phyloP scores from a whole-genome alignment of 257 asterid genomes.

The Phtheirospermum japonicum region DNA sequence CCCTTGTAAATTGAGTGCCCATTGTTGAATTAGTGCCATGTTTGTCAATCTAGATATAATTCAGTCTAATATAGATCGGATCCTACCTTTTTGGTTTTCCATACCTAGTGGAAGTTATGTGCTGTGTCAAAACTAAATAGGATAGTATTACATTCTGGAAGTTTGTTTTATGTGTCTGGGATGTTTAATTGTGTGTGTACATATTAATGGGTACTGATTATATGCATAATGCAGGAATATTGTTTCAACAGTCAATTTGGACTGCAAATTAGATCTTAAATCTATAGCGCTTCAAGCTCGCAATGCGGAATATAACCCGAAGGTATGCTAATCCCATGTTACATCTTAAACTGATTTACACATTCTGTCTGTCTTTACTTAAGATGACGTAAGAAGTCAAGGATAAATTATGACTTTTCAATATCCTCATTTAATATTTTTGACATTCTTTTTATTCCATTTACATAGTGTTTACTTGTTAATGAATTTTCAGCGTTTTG shows the following conservation, averaged over 20 bases:
- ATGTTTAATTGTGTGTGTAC: background rate
- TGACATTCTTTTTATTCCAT: slow-evolving; percentile 2
- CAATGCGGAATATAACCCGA: slow-evolving; percentile 94
- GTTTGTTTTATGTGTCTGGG: background rate
- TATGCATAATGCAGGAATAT: slow-evolving; percentile 54
- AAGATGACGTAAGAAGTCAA: background rate
- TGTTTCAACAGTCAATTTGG: slow-evolving; percentile 90
- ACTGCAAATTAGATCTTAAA: slow-evolving; percentile 88
- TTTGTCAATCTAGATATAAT: background rate
- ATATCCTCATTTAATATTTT: background rate
- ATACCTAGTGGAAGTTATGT: background rate
- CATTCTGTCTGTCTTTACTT: background rate
- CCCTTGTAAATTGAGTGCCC: background rate
- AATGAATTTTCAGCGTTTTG: slow-evolving; percentile 30
- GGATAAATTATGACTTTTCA: background rate
- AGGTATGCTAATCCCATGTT: slow-evolving; percentile 41
- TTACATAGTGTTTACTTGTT: background rate
- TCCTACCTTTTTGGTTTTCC: no score
- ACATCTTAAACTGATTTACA: background rate
- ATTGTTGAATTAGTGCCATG: background rate
- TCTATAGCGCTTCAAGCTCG: slow-evolving; percentile 89
- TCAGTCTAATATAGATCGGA: background rate
- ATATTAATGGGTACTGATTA: slow-evolving; percentile 1
- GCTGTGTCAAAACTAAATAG: background rate
- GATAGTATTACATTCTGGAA: background rate